Conservation (phyloP, 2,329 filamentous ascomycete species). For the Beauveria medogensis region DNA sequence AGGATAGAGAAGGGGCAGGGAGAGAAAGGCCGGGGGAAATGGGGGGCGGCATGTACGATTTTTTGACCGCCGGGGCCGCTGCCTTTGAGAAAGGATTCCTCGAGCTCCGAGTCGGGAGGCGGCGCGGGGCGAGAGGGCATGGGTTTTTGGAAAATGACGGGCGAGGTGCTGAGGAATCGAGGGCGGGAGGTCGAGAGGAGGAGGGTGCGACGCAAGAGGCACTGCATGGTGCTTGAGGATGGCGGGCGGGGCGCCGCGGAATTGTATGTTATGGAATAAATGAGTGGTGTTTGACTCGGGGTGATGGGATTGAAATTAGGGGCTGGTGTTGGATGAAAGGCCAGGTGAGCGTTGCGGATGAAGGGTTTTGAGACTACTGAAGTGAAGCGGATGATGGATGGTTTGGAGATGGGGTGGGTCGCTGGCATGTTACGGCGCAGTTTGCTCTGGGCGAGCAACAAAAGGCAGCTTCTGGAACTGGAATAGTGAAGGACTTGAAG, state of each 20-base stretch:
- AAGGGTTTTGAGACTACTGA: too few species aligned
- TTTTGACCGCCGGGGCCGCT: slow-evolving; percentile 92
- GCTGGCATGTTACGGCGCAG: too few species aligned
- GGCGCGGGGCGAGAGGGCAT: slow-evolving; percentile 67
- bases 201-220: slow-evolving; percentile 1
- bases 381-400: background rate
- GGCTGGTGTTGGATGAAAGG: background rate
- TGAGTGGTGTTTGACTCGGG: background rate
- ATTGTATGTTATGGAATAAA: background rate
- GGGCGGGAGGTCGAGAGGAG: background rate
- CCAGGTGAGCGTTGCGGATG: background rate
- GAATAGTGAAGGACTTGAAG: too few species aligned
- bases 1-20: background rate
- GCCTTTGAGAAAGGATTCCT: slow-evolving; percentile 82
- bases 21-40: background rate
- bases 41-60: slow-evolving; percentile 50
- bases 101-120: slow-evolving; percentile 70
- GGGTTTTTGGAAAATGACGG: slow-evolving; percentile 39
- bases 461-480: background rate
- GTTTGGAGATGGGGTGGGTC: background rate
- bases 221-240: background rate
- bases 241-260: too few species aligned
- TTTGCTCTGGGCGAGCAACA: background rate
- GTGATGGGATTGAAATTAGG: background rate
- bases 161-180: slow-evolving; percentile 25